A percentile compares a stretch with the other conserved stretches of the same genome.
Conservation (phyloP, 192 early-diverging fungal species). For the Ambispora gerdemannii region DNA sequence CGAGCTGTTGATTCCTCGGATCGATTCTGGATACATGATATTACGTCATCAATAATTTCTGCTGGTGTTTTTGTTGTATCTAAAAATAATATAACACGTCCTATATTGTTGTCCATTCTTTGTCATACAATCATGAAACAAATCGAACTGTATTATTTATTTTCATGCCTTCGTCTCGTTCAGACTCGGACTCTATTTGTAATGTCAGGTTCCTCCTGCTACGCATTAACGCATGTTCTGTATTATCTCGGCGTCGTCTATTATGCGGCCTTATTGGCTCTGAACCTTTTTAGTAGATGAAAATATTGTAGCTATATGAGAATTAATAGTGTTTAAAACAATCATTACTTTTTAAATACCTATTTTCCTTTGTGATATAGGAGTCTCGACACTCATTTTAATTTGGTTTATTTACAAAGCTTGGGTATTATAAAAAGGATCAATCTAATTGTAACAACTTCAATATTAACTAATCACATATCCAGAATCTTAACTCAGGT, state of each 20-base stretch:
- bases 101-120: background rate
- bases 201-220: conserved; percentile 13
- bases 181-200: conserved; percentile 29
- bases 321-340: background rate
- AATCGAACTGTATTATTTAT: background rate
- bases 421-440: background rate
- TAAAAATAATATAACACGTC: background rate
- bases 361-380: background rate
- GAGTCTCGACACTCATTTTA: background rate
- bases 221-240: conserved; percentile 7
- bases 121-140: no score
- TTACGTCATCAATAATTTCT: conserved; percentile 30
- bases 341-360: background rate
- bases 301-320: background rate
- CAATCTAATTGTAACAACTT: no score
- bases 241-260: background rate
- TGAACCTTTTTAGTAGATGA: background rate
- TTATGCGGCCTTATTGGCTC: background rate
- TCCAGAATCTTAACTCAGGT: no score
- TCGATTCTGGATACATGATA: conserved; percentile 23
- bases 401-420: background rate
- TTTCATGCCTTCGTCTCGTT: conserved; percentile 20
- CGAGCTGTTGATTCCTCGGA: conserved; percentile 5
- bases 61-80: conserved; percentile 25
- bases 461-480: no score